These are phyloP conservation scores for Arxiozyma slooffiae DNA, from an alignment of 1,139 yeast species.

Conservation along the genomic window DNA sequence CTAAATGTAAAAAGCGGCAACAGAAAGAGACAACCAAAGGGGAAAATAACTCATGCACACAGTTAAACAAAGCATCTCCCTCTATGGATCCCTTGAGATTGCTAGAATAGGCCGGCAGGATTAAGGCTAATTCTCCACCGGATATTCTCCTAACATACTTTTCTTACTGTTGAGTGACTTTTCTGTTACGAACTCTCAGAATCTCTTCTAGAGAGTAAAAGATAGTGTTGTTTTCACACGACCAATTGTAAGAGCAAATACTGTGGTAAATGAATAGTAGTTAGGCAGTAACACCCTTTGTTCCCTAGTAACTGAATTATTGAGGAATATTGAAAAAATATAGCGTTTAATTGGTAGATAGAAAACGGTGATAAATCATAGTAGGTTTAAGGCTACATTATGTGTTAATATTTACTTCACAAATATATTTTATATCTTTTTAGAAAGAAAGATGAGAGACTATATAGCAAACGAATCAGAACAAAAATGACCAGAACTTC, in stretches of 20 bases:
- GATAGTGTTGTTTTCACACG: background rate
- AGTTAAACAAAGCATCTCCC: background rate
- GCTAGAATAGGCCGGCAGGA: background rate
- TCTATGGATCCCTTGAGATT: background rate
- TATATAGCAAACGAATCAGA: conserved; percentile 1
- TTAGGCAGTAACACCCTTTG: background rate
- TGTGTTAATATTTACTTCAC: too few relatives aligned
- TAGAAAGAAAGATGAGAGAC: background rate
- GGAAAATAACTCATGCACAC: too few relatives aligned
- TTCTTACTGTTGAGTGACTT: background rate
- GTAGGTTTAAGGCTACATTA: too few relatives aligned
- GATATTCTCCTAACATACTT: too few relatives aligned
- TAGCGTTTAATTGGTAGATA: background rate
- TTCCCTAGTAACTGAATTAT: background rate
- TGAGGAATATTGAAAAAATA: background rate
- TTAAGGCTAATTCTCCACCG: background rate
- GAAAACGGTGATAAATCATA: too few relatives aligned
- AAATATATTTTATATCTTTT: background rate
- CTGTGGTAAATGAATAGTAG: background rate
- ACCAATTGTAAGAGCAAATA: background rate
- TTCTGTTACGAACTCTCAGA: background rate
- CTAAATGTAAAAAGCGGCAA: too few relatives aligned
- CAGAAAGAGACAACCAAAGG: too few relatives aligned
- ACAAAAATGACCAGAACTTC: conserved; percentile 90
- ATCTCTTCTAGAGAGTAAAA: too few relatives aligned